Evolutionary conservation across 2,329 filamentous ascomycete species (phyloP).

Genomic region (Colletotrichum siamense): DNA sequence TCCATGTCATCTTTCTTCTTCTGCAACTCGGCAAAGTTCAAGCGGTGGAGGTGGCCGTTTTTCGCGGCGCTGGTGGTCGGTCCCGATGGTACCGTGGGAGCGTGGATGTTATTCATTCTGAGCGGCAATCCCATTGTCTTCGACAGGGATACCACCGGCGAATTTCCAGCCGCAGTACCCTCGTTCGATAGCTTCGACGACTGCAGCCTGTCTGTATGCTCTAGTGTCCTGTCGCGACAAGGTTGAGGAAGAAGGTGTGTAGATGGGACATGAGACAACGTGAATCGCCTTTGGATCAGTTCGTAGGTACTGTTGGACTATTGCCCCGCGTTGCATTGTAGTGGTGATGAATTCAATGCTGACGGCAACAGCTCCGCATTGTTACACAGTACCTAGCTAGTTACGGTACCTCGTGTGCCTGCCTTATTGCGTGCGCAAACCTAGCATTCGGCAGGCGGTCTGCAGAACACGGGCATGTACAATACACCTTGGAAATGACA

Average conservation of each 20-base stretch:
- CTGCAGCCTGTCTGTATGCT: neutral
- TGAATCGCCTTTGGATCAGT: neutral
- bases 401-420: neutral
- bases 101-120: conserved; percentile 62
- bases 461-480: neutral
- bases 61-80: conserved; percentile 67
- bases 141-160: neutral
- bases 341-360: neutral
- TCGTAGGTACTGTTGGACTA: neutral
- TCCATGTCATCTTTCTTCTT: conserved; percentile 85
- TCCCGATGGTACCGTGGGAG: conserved; percentile 72
- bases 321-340: neutral
- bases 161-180: neutral
- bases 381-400: neutral
- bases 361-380: neutral
- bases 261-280: neutral
- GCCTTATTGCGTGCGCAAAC: neutral
- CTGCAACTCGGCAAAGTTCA: conserved; percentile 82
- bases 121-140: conserved; percentile 24
- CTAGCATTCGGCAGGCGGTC: neutral
- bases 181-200: neutral
- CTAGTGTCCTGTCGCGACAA: neutral
- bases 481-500: neutral
- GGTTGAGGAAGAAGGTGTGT: neutral
- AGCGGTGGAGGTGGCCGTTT: conserved; percentile 67